Evolutionary conservation across 148 eudicot species (phyloP).

Genomic region (Diospyros kaki): DNA sequence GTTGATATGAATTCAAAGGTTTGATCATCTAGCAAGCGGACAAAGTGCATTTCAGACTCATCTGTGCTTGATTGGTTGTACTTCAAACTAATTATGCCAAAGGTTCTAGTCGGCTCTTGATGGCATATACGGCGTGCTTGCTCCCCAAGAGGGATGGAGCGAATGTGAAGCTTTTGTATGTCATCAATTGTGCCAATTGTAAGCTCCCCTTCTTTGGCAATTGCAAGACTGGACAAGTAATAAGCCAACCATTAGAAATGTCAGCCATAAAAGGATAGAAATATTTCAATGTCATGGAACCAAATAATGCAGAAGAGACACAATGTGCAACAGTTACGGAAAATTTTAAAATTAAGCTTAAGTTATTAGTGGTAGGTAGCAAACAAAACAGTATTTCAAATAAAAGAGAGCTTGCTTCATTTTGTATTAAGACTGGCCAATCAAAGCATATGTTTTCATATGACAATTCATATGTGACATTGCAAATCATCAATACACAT

Average conservation of each 20-base stretch:
- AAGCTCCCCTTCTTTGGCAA: conserved; percentile 95
- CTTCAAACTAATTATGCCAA: conserved; percentile 82
- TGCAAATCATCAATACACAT: too few relatives aligned
- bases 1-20: conserved; percentile 84
- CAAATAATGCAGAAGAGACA: background rate
- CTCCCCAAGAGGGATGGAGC: conserved; percentile 91
- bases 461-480: too few relatives aligned
- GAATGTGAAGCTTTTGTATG: conserved; percentile 94
- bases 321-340: too few relatives aligned
- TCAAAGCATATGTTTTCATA: too few relatives aligned
- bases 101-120: conserved; percentile 92
- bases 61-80: conserved; percentile 72
- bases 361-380: too few relatives aligned
- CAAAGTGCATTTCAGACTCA: conserved; percentile 81
- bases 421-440: too few relatives aligned
- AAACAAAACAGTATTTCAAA: too few relatives aligned
- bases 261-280: background rate
- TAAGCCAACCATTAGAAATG: background rate
- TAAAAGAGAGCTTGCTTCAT: too few relatives aligned
- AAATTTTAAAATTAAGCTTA: too few relatives aligned
- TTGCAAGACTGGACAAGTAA: conserved; percentile 68
- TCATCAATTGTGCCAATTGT: conserved; percentile 97
- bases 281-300: background rate
- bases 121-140: conserved; percentile 95
- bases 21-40: conserved; percentile 93